Conservation (phyloP, 768 basidiomycete species). For the Gloeostereum incarnatum region DNA sequence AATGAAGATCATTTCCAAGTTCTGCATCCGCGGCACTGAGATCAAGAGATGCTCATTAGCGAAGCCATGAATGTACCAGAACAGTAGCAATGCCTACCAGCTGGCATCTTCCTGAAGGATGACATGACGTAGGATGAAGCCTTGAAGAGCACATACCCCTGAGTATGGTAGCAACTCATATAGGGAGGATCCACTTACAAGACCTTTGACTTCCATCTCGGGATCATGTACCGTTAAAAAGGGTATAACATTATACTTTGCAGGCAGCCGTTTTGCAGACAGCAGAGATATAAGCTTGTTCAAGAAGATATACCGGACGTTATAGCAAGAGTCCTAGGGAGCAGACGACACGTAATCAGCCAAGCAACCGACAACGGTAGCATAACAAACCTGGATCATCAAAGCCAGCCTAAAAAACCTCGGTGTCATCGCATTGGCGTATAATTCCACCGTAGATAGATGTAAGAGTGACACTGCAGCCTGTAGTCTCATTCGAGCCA, state of each 20-base stretch:
- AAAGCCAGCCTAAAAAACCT: constrained; percentile 66
- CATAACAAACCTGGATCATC: constrained; percentile 57
- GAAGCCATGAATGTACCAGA: too few species aligned
- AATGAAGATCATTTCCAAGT: constrained; percentile 76
- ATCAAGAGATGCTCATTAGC: not conserved
- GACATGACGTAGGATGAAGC: constrained; percentile 47
- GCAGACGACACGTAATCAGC: constrained; percentile 1
- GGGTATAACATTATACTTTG: constrained; percentile 74
- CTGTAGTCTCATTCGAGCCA: constrained; percentile 74
- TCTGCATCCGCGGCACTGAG: constrained; percentile 46
- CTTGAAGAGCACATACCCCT: constrained; percentile 20
- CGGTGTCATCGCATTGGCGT: constrained; percentile 43
- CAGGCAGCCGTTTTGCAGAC: constrained; percentile 51
- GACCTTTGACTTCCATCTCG: constrained; percentile 64
- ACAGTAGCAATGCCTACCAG: constrained; percentile 21
- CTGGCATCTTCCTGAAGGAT: constrained; percentile 34
- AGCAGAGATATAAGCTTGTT: constrained; percentile 62
- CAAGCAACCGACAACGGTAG: constrained; percentile 1
- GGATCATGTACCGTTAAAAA: constrained; percentile 91
- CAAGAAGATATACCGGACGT: constrained; percentile 75
- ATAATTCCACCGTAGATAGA: constrained; percentile 51
- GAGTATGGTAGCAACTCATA: constrained; percentile 2
- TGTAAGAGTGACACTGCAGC: constrained; percentile 78
- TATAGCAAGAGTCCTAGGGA: constrained; percentile 75
- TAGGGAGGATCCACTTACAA: constrained; percentile 33